phyloP scores from a whole-genome alignment of 208 protist genomes.

The Trypanosomatidae sp. region DNA sequence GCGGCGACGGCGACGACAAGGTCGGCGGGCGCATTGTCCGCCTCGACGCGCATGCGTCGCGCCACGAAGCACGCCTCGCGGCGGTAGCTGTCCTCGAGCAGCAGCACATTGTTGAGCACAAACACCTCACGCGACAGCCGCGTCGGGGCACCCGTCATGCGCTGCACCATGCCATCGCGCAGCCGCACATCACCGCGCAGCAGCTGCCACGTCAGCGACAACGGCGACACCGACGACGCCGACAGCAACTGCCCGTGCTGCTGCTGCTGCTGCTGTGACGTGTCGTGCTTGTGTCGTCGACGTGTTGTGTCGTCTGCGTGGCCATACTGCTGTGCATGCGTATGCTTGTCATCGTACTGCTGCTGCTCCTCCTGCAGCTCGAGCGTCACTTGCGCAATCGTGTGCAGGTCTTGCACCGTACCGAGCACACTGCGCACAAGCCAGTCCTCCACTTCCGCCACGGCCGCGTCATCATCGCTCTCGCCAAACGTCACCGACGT shows the following conservation, averaged over 20 bases:
- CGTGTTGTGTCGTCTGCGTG: neutral
- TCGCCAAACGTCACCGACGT: too few species aligned
- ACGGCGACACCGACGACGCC: conserved; percentile 2
- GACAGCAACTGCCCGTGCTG: conserved; percentile 7
- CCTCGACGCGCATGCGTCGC: conserved; percentile 9
- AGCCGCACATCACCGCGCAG: too few species aligned
- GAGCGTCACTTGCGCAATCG: conserved; percentile 33
- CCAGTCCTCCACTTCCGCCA: conserved; percentile 43
- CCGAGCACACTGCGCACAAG: conserved; percentile 47
- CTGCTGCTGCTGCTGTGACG: conserved; percentile 3
- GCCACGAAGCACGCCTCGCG: conserved; percentile 49
- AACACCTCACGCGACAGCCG: conserved; percentile 42
- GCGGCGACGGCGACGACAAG: neutral
- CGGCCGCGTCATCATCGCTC: conserved; percentile 29
- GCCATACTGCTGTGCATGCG: conserved; percentile 8
- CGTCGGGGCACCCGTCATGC: conserved; percentile 7
- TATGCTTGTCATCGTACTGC: conserved; percentile 2
- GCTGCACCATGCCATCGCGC: neutral
- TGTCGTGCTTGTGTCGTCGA: neutral
- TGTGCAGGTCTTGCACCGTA: conserved; percentile 43
- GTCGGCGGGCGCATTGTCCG: neutral
- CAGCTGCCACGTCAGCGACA: too few species aligned
- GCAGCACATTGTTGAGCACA: conserved; percentile 67
- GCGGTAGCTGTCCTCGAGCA: conserved; percentile 55
- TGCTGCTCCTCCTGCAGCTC: conserved; percentile 25